These are phyloP conservation scores for Exophiala sp. DNA, from an alignment of 2,329 filamentous ascomycete genomes.

Conservation along the genomic window DNA sequence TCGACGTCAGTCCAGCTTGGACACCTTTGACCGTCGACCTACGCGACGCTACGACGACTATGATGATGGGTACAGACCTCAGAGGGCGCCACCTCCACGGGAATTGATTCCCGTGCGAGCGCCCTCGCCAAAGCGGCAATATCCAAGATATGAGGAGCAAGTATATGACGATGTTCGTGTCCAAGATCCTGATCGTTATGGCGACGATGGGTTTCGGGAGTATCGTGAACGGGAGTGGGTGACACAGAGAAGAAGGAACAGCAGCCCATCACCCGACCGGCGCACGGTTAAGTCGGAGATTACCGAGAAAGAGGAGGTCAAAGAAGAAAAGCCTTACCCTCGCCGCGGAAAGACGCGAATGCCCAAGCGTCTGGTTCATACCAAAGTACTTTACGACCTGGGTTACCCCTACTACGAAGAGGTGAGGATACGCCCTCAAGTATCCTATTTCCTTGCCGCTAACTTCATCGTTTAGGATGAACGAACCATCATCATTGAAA, in stretches of 20 bases:
- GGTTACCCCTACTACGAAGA: conserved; percentile 86
- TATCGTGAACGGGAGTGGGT: conserved; percentile 63
- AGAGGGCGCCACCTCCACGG: conserved; percentile 43
- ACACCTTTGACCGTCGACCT: conserved; percentile 81
- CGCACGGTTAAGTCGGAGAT: conserved; percentile 25
- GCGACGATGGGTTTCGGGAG: conserved; percentile 68
- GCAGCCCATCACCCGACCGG: conserved; percentile 28
- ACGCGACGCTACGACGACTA: conserved; percentile 47
- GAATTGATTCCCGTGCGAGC: conserved; percentile 66
- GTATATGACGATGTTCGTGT: conserved; percentile 65
- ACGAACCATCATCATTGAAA: conserved; percentile 69
- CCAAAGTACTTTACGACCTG: conserved; percentile 75
- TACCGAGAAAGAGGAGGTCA: conserved; percentile 35
- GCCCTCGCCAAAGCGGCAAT: conserved; percentile 50
- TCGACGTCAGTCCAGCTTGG: conserved; percentile 81
- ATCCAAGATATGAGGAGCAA: conserved; percentile 54
- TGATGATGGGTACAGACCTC: conserved; percentile 37
- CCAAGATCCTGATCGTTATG: conserved; percentile 64
- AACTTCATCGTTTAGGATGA: conserved; percentile 57
- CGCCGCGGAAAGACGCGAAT: conserved; percentile 89
- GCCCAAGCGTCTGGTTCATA: conserved; percentile 74
- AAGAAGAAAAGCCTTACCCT: conserved; percentile 58
- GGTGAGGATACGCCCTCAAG: conserved; percentile 47
- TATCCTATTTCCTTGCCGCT: conserved; percentile 32
- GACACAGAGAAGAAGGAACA: conserved; percentile 34